Conservation (phyloP, 2,329 filamentous ascomycete genomes). For the Diaporthe citriasiana region DNA sequence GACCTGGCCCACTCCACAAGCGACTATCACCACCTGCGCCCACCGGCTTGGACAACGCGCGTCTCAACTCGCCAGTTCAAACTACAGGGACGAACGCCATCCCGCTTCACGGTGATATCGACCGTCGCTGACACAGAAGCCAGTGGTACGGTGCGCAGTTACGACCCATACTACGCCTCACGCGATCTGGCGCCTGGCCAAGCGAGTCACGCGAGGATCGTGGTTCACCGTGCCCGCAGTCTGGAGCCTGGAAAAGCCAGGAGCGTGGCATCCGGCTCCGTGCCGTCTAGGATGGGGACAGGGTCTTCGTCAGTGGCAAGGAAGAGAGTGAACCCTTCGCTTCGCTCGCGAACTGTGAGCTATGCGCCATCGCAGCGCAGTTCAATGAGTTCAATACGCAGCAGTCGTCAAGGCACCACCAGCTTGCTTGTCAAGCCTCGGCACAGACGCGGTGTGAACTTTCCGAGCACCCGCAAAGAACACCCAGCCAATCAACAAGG, state of each 20-base stretch:
- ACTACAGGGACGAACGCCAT: slow-evolving; percentile 67
- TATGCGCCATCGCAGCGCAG: slow-evolving; percentile 53
- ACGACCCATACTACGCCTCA: slow-evolving; percentile 87
- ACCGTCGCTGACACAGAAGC: slow-evolving; percentile 68
- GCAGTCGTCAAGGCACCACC: slow-evolving; percentile 58
- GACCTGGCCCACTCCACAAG: slow-evolving; percentile 87
- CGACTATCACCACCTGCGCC: slow-evolving; percentile 87
- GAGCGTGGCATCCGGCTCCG: slow-evolving; percentile 54
- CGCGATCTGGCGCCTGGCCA: slow-evolving; percentile 61
- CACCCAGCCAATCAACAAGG: slow-evolving; percentile 39
- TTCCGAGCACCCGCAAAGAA: slow-evolving; percentile 63
- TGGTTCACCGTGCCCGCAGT: slow-evolving; percentile 69
- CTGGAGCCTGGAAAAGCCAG: slow-evolving; percentile 48
- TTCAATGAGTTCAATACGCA: slow-evolving; percentile 66
- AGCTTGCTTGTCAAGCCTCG: slow-evolving; percentile 60
- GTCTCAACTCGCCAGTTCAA: slow-evolving; percentile 74
- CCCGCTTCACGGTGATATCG: slow-evolving; percentile 76
- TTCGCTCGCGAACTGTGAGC: slow-evolving; percentile 42
- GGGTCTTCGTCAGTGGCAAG: slow-evolving; percentile 44
- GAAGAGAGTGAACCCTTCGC: slow-evolving; percentile 35
- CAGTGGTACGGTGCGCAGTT: slow-evolving; percentile 71
- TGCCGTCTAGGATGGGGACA: slow-evolving; percentile 40
- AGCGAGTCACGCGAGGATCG: slow-evolving; percentile 75
- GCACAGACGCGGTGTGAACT: slow-evolving; percentile 68
- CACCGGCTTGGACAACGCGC: slow-evolving; percentile 69